Percentiles rank a stretch among this genome's conserved stretches.
phyloP scores from a whole-genome alignment of 768 basidiomycete species.

The Leucocoprinus sp. region DNA sequence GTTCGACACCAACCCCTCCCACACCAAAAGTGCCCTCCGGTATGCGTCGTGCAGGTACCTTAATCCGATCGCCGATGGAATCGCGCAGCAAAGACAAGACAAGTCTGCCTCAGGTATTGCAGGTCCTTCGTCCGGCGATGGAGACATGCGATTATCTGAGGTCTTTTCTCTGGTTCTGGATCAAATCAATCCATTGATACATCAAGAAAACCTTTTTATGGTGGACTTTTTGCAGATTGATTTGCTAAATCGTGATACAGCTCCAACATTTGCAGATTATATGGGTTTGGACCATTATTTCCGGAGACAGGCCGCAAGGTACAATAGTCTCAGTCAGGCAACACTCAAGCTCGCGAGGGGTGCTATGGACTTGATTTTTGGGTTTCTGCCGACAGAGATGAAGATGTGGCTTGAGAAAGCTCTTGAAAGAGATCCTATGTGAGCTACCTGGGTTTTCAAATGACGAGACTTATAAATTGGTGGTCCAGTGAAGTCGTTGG shows the following conservation, averaged over 20 bases:
- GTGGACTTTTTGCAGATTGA: constrained; percentile 90
- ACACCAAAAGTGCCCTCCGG: constrained; percentile 43
- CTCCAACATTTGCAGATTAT: constrained; percentile 91
- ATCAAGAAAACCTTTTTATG: constrained; percentile 81
- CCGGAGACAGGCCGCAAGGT: constrained; percentile 78
- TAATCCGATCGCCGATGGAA: constrained; percentile 75
- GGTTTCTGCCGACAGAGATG: constrained; percentile 79
- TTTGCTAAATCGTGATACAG: constrained; percentile 38
- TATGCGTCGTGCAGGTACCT: constrained; percentile 77
- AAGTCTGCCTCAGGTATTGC: constrained; percentile 1
- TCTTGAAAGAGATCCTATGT: constrained; percentile 72
- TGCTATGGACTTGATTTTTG: constrained; percentile 93
- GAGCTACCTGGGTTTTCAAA: constrained; percentile 12
- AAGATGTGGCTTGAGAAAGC: constrained; percentile 81
- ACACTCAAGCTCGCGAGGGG: constrained; percentile 78
- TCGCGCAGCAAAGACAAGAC: constrained; percentile 49
- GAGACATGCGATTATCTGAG: constrained; percentile 29
- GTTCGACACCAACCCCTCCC: constrained; percentile 29
- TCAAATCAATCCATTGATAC: constrained; percentile 68
- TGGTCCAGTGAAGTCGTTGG: constrained; percentile 73
- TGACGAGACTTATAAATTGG: constrained; percentile 3
- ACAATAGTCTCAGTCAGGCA: constrained; percentile 53
- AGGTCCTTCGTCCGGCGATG: constrained; percentile 18
- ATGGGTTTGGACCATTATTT: constrained; percentile 93
- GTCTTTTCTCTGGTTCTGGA: constrained; percentile 68